Percentiles rank a stretch among this genome's conserved stretches.
These are phyloP conservation scores for Cryptomeria japonica DNA, from an alignment of 75 land plant species.

Conservation along the genomic window DNA sequence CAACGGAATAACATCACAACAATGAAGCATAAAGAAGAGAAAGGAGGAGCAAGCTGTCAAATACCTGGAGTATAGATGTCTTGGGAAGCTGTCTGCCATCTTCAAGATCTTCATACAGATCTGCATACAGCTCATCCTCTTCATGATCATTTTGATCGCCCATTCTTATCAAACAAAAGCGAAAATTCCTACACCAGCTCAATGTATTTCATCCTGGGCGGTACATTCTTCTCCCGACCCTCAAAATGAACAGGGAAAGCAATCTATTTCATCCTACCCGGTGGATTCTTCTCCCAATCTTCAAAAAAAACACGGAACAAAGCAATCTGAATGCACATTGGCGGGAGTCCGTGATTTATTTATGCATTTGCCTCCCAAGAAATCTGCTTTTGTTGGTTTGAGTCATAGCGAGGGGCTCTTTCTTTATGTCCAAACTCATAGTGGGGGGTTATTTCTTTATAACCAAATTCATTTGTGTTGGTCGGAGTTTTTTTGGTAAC, in stretches of 20 bases:
- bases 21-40: background rate
- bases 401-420: too few species aligned
- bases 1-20: background rate
- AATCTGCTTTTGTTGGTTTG: too few species aligned
- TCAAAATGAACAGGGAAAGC: background rate
- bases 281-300: background rate
- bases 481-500: too few species aligned
- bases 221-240: background rate
- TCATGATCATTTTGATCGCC: constrained; percentile 5
- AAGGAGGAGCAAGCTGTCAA: background rate
- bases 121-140: constrained; percentile 18
- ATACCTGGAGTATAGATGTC: constrained; percentile 19
- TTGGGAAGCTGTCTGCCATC: constrained; percentile 24
- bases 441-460: too few species aligned
- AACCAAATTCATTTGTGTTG: too few species aligned
- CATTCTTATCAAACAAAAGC: constrained; percentile 2
- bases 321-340: background rate
- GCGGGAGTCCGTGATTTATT: background rate
- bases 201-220: too few species aligned
- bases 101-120: constrained; percentile 24
- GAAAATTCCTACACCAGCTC: background rate
- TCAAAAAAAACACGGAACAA: background rate
- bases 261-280: too few species aligned
- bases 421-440: too few species aligned
- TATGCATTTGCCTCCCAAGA: background rate